These are phyloP conservation scores for Cajanus cajan DNA, from an alignment of 306 rosid genomes.

Conservation along the genomic window DNA sequence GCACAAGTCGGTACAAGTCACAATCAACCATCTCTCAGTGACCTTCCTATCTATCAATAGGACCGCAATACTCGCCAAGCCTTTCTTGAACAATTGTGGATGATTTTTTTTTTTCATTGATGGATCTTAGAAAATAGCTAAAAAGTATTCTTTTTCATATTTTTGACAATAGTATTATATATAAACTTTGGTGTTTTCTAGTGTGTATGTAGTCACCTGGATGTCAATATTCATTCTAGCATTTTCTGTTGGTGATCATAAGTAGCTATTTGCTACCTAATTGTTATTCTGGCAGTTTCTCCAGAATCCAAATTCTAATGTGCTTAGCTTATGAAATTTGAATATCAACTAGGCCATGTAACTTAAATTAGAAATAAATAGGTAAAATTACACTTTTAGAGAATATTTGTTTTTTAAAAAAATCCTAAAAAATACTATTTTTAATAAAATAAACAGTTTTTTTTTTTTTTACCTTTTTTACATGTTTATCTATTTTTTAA, in stretches of 20 bases:
- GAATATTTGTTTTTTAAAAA: too few species aligned
- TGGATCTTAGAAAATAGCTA: conserved; percentile 10
- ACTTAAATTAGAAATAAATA: too few species aligned
- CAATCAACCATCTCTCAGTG: conserved; percentile 40
- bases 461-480: too few species aligned
- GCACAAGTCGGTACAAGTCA: conserved; percentile 30
- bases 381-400: too few species aligned
- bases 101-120: conserved; percentile 5
- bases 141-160: background rate
- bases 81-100: background rate
- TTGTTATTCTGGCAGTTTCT: background rate
- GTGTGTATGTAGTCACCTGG: background rate
- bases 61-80: conserved; percentile 7
- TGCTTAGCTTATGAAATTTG: background rate
- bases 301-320: background rate
- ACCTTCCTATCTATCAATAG: conserved; percentile 78
- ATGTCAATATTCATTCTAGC: background rate
- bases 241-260: background rate
- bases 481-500: too few species aligned
- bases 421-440: too few species aligned
- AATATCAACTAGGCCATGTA: background rate
- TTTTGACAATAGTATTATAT: background rate
- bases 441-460: too few species aligned
- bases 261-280: background rate
- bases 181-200: conserved; percentile 2